Percentiles rank a stretch among this genome's conserved stretches.
phyloP scores from a whole-genome alignment of 371 early-diverging fungal genomes.

The Mucor ambiguus region DNA sequence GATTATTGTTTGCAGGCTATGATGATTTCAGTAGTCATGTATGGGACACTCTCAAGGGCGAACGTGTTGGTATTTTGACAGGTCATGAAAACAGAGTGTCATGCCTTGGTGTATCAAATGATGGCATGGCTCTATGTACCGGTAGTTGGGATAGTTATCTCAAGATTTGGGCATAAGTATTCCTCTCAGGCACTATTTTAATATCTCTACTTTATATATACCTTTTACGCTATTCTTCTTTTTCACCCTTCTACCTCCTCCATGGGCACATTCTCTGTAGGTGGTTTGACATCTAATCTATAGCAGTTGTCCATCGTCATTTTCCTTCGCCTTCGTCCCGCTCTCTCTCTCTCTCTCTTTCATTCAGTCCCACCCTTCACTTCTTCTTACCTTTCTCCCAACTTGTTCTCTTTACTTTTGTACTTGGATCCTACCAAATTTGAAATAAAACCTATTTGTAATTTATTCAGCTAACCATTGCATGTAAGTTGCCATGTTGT shows the following conservation, averaged over 20 bases:
- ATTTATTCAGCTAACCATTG: neutral
- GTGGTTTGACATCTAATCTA: neutral
- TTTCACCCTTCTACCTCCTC: neutral
- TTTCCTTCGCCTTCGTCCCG: neutral
- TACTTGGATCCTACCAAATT: neutral
- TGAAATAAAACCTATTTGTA: slow-evolving; percentile 5
- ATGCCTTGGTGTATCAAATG: slow-evolving; percentile 93
- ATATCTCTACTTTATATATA: neutral
- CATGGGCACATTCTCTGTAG: neutral
- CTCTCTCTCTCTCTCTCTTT: neutral
- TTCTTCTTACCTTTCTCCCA: neutral
- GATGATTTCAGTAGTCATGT: slow-evolving; percentile 98
- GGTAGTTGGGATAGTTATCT: slow-evolving; percentile 97
- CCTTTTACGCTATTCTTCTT: neutral
- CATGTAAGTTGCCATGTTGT: no score
- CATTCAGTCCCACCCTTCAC: neutral
- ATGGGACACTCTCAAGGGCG: slow-evolving; percentile 96
- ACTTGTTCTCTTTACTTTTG: neutral
- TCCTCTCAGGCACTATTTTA: neutral
- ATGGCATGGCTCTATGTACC: slow-evolving; percentile 97
- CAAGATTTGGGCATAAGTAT: slow-evolving; percentile 60
- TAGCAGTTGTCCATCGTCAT: neutral
- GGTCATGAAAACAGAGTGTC: slow-evolving; percentile 98
- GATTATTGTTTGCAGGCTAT: slow-evolving; percentile 95
- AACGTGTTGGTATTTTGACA: slow-evolving; percentile 91